A percentile compares a stretch with the other conserved stretches of the same genome.
Evolutionary conservation across 2,329 filamentous ascomycete genomes (phyloP).

Genomic region (Monilinia vaccinii-corymbosi): DNA sequence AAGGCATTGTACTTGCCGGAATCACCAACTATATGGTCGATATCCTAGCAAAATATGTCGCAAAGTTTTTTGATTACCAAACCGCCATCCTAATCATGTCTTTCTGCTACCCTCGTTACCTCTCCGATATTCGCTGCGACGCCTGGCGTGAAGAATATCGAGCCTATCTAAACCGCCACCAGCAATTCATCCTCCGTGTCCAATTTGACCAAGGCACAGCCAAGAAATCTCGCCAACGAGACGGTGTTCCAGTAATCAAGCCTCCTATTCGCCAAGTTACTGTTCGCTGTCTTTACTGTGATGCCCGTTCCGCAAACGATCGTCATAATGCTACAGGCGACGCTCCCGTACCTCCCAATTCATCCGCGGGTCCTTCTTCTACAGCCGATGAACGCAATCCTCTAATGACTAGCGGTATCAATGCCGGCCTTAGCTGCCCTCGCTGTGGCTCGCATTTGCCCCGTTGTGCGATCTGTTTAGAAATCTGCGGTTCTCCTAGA

Average conservation of each 20-base stretch:
- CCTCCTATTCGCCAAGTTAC: constrained; percentile 61
- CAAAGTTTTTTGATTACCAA: constrained; percentile 69
- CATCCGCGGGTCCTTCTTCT: constrained; percentile 16
- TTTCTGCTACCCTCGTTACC: constrained; percentile 65
- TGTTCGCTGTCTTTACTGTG: constrained; percentile 70
- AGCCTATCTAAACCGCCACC: constrained; percentile 63
- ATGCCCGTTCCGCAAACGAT: constrained; percentile 45
- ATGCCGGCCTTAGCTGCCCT: constrained; percentile 54
- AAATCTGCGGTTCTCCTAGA: constrained; percentile 55
- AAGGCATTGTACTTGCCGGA: constrained; percentile 69
- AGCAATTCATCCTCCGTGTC: constrained; percentile 63
- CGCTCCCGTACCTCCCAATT: constrained; percentile 2
- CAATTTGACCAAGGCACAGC: constrained; percentile 73
- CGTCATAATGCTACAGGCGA: constrained; percentile 19
- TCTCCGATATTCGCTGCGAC: constrained; percentile 65
- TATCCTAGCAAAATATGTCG: constrained; percentile 66
- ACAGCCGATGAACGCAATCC: constrained; percentile 37
- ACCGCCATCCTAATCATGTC: constrained; percentile 68
- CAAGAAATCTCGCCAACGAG: constrained; percentile 52
- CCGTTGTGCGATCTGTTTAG: constrained; percentile 58
- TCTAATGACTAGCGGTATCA: constrained; percentile 48
- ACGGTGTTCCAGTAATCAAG: constrained; percentile 53
- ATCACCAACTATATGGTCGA: constrained; percentile 65
- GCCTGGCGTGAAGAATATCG: constrained; percentile 67
- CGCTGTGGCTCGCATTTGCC: constrained; percentile 59